Evolutionary conservation across 768 basidiomycete genomes (phyloP).

Genomic region (Leccinum barrowsii): DNA sequence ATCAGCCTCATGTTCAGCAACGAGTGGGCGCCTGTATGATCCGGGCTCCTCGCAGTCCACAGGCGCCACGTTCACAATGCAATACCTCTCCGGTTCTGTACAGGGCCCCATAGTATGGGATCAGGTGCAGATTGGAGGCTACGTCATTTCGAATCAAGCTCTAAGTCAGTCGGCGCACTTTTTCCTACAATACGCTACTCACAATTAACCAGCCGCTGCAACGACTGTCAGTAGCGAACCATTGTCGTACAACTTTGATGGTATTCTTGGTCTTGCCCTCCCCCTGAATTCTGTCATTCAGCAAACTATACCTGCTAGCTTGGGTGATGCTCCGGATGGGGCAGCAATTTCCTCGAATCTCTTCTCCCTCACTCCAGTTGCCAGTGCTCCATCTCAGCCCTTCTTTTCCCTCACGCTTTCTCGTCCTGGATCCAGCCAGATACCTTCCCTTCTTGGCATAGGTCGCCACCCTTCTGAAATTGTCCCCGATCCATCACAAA

Average conservation of each 20-base stretch:
- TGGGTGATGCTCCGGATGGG: constrained; percentile 54
- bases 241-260: constrained; percentile 53
- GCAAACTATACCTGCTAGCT: constrained; percentile 43
- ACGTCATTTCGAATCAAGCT: constrained; percentile 62
- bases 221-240: constrained; percentile 52
- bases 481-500: constrained; percentile 48
- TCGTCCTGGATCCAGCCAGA: constrained; percentile 57
- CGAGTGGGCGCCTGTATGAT: constrained; percentile 52
- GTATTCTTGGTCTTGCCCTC: constrained; percentile 74
- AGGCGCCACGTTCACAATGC: constrained; percentile 42
- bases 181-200: background rate
- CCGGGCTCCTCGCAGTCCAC: constrained; percentile 46
- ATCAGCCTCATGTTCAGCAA: constrained; percentile 46
- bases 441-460: constrained; percentile 64
- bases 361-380: constrained; percentile 58
- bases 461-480: constrained; percentile 58
- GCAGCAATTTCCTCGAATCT: constrained; percentile 67
- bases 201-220: constrained; percentile 50
- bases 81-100: constrained; percentile 58
- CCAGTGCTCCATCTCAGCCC: constrained; percentile 50
- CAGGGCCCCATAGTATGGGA: constrained; percentile 72
- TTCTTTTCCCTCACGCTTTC: constrained; percentile 68
- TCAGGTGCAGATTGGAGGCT: constrained; percentile 56
- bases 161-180: constrained; percentile 45
- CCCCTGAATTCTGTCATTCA: constrained; percentile 71